These are phyloP conservation scores for Colletotrichum sp. DNA, from an alignment of 2,329 filamentous ascomycete genomes.

Conservation along the genomic window DNA sequence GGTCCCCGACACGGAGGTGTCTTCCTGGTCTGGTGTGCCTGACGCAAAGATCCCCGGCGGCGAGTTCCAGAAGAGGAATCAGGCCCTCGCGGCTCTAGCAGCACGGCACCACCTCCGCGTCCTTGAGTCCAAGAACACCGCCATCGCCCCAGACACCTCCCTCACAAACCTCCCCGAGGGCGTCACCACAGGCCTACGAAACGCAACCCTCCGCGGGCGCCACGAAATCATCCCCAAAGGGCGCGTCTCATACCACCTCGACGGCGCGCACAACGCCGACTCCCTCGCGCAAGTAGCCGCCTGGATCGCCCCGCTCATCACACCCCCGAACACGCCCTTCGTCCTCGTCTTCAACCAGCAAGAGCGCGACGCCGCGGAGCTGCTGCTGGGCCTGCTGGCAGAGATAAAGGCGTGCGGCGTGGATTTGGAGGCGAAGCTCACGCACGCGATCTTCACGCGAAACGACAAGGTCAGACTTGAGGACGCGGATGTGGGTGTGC, in stretches of 20 bases:
- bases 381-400: conserved; percentile 53
- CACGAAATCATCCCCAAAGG: conserved; percentile 68
- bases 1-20: conserved; percentile 1
- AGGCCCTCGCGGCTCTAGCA: conserved; percentile 56
- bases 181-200: conserved; percentile 76
- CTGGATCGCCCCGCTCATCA: conserved; percentile 70
- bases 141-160: conserved; percentile 37
- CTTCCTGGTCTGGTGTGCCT: conserved; percentile 20
- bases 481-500: conserved; percentile 55
- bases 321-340: conserved; percentile 36
- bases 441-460: conserved; percentile 71
- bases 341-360: conserved; percentile 90
- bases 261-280: conserved; percentile 92
- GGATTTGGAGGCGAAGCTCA: conserved; percentile 52
- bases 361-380: conserved; percentile 59
- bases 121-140: conserved; percentile 43
- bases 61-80: conserved; percentile 64
- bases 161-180: conserved; percentile 54
- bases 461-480: conserved; percentile 27
- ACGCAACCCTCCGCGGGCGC: conserved; percentile 78
- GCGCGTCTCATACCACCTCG: conserved; percentile 80
- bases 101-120: conserved; percentile 23
- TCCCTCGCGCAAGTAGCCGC: conserved; percentile 81
- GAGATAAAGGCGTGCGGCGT: conserved; percentile 24
- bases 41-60: conserved; percentile 57